A percentile compares a stretch with the other conserved stretches of the same genome.
Conservation (phyloP, 2,329 filamentous ascomycete genomes). For the Lomentospora prolificans region DNA sequence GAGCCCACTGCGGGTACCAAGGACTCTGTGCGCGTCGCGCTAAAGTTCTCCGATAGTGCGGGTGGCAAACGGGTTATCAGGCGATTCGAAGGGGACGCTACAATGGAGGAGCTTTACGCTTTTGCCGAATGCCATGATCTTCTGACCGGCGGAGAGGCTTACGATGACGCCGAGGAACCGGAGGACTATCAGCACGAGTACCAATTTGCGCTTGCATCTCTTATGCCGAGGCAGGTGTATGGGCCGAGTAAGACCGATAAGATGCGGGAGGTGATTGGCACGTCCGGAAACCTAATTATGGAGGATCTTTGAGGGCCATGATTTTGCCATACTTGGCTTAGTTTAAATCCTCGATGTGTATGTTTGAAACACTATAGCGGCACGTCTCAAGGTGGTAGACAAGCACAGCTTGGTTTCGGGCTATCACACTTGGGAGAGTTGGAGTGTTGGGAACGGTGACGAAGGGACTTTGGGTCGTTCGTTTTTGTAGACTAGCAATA, state of each 20-base stretch:
- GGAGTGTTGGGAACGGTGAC: no score
- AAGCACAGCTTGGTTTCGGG: no score
- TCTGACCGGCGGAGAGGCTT: slow-evolving; percentile 25
- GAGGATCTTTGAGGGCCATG: slow-evolving; percentile 49
- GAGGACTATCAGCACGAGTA: slow-evolving; percentile 70
- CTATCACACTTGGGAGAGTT: no score
- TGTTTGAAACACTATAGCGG: no score
- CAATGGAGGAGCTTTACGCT: slow-evolving; percentile 84
- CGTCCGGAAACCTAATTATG: slow-evolving; percentile 78
- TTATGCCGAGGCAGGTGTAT: slow-evolving; percentile 76
- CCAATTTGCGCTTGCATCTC: slow-evolving; percentile 73
- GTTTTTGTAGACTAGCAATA: no score
- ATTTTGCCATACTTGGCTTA: no score
- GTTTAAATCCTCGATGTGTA: no score
- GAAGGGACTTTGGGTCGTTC: no score
- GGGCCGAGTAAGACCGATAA: slow-evolving; percentile 56
- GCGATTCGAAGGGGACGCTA: slow-evolving; percentile 58
- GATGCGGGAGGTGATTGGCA: slow-evolving; percentile 63
- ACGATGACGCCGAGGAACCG: slow-evolving; percentile 33
- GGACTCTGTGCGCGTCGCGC: slow-evolving; percentile 61
- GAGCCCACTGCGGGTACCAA: slow-evolving; percentile 58
- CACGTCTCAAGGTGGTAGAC: no score
- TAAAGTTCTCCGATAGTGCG: slow-evolving; percentile 49
- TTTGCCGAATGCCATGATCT: slow-evolving; percentile 87
- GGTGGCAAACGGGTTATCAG: slow-evolving; percentile 68